phyloP scores from a whole-genome alignment of 140 eudicot species.

The Flaveria floridana region DNA sequence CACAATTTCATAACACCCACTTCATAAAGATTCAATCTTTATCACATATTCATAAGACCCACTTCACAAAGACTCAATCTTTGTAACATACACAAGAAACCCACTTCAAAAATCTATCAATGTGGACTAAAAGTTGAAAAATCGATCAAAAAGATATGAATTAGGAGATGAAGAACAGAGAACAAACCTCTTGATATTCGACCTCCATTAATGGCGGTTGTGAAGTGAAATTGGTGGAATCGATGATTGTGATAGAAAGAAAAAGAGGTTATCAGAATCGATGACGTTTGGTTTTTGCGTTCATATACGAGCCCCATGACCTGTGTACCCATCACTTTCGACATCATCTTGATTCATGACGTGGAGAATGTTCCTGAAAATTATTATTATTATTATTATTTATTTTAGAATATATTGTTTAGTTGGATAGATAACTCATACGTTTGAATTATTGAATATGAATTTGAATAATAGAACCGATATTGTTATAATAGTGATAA shows the following conservation, averaged over 20 bases:
- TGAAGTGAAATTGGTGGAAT: neutral
- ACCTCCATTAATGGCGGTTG: conserved; percentile 46
- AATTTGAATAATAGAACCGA: neutral
- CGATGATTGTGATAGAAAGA: neutral
- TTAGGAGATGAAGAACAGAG: neutral
- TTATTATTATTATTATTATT: neutral
- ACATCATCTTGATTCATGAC: conserved; percentile 29
- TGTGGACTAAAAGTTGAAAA: neutral
- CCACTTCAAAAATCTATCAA: neutral
- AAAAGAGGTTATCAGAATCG: conserved; percentile 20
- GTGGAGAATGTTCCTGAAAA: conserved; percentile 31
- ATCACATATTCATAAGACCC: conserved; percentile 6
- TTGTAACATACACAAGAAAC: neutral
- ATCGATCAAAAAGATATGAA: neutral
- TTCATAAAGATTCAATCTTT: neutral
- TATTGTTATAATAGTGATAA: neutral
- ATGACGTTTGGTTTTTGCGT: conserved; percentile 27
- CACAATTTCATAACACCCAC: neutral
- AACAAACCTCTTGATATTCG: conserved; percentile 59
- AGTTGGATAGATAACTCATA: conserved; percentile 9
- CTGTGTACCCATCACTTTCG: conserved; percentile 28
- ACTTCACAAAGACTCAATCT: neutral
- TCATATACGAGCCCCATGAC: conserved; percentile 16
- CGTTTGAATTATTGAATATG: neutral
- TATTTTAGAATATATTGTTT: neutral